These are phyloP conservation scores for Alloascoidea africana DNA, from an alignment of 805 yeast genomes.

Conservation along the genomic window DNA sequence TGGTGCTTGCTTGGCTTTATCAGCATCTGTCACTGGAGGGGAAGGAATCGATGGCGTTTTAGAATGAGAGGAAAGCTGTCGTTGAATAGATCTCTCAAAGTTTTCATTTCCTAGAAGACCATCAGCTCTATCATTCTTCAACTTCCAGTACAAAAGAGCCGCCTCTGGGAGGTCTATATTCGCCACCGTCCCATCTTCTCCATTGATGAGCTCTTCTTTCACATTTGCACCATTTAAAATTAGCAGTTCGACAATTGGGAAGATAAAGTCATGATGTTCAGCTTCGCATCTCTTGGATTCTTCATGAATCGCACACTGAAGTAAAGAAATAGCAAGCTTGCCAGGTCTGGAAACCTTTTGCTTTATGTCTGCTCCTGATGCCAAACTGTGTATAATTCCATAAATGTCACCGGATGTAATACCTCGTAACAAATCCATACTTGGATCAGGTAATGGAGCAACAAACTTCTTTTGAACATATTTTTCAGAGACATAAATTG, in stretches of 20 bases:
- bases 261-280: constrained; percentile 19
- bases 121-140: constrained; percentile 19
- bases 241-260: constrained; percentile 38
- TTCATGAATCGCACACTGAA: constrained; percentile 22
- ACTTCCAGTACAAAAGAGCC: constrained; percentile 42
- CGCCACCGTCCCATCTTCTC: too few relatives aligned
- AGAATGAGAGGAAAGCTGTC: too few relatives aligned
- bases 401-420: constrained; percentile 33
- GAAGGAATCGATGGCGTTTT: too few relatives aligned
- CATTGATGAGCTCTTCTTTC: too few relatives aligned
- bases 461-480: constrained; percentile 37
- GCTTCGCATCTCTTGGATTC: constrained; percentile 24
- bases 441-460: constrained; percentile 10
- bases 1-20: too few relatives aligned
- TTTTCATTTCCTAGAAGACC: neutral
- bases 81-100: neutral
- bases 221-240: constrained; percentile 39
- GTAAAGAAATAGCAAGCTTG: constrained; percentile 9
- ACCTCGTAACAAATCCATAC: constrained; percentile 31
- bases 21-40: too few relatives aligned
- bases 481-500: constrained; percentile 48
- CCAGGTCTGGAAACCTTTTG: constrained; percentile 20
- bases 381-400: constrained; percentile 26
- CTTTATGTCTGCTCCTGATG: constrained; percentile 33
- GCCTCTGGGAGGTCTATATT: constrained; percentile 25